Conservation (phyloP, 129 eudicot genomes). For the Lactuca sativa region DNA sequence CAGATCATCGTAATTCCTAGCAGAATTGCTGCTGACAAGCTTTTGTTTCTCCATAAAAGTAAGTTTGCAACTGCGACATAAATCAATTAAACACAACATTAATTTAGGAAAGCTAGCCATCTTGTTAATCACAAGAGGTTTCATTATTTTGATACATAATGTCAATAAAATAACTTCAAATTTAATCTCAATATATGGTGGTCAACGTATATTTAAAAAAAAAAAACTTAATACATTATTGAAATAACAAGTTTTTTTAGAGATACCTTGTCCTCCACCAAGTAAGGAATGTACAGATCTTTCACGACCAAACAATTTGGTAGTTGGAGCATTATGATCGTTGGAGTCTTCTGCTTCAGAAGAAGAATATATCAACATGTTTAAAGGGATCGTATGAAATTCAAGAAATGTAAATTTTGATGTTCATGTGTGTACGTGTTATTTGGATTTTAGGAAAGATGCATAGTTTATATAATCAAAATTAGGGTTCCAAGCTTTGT, state of each 20-base stretch:
- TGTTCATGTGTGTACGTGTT: background rate
- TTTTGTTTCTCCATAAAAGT: conserved; percentile 81
- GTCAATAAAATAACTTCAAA: background rate
- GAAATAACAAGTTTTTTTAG: background rate
- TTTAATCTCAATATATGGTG: background rate
- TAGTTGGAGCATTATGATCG: conserved; percentile 22
- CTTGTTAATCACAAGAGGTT: background rate
- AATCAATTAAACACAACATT: conserved; percentile 12
- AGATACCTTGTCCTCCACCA: conserved; percentile 76
- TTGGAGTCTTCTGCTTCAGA: conserved; percentile 51
- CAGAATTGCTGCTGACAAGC: conserved; percentile 56
- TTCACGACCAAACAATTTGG: conserved; percentile 52
- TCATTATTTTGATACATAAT: background rate
- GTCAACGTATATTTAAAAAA: background rate
- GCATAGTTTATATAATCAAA: conserved; percentile 25
- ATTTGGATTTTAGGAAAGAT: background rate
- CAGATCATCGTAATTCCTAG: conserved; percentile 55
- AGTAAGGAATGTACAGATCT: conserved; percentile 57
- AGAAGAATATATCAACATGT: conserved; percentile 68
- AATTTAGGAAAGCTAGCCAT: background rate
- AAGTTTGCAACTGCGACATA: conserved; percentile 64
- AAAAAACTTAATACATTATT: background rate
- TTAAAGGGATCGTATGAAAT: conserved; percentile 7
- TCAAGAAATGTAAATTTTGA: background rate
- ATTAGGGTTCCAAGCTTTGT: conserved; percentile 50